These are phyloP conservation scores for Peniophora sp. DNA, from an alignment of 1,284 basidiomycete genomes.

Conservation along the genomic window DNA sequence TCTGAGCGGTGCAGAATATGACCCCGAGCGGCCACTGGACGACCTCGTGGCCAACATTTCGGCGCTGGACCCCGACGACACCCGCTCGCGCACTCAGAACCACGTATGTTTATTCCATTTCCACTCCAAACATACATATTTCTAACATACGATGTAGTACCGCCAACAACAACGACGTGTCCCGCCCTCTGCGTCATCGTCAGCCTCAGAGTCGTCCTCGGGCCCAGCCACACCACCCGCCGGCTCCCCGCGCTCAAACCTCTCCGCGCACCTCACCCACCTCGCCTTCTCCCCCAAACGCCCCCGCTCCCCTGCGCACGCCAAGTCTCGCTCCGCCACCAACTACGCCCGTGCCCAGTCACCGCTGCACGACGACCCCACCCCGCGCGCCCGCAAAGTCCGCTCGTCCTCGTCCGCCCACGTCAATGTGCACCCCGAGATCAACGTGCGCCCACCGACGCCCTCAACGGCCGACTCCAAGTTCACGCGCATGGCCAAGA, in stretches of 20 bases:
- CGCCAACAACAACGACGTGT: slow-evolving; percentile 26
- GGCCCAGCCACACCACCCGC: slow-evolving; percentile 30
- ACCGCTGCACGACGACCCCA: slow-evolving; percentile 7
- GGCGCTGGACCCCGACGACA: slow-evolving; percentile 43
- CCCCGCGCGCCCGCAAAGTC: slow-evolving; percentile 10
- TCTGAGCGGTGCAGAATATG: slow-evolving; percentile 74
- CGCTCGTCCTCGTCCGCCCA: slow-evolving; percentile 8
- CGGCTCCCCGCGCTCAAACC: slow-evolving; percentile 40
- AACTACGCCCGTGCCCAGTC: not conserved
- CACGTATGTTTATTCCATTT: slow-evolving; percentile 25
- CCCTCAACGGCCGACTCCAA: slow-evolving; percentile 42
- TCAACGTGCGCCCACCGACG: slow-evolving; percentile 49
- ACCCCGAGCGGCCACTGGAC: slow-evolving; percentile 76
- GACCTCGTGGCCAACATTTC: slow-evolving; percentile 60
- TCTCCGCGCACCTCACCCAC: slow-evolving; percentile 57
- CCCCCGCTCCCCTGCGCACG: slow-evolving; percentile 32
- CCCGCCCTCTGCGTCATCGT: slow-evolving; percentile 31
- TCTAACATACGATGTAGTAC: not conserved
- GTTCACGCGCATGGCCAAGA: slow-evolving; percentile 51
- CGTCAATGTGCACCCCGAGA: slow-evolving; percentile 27
- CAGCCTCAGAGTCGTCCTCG: slow-evolving; percentile 30
- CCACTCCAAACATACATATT: not conserved
- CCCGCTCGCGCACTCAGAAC: slow-evolving; percentile 32
- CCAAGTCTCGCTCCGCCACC: slow-evolving; percentile 5
- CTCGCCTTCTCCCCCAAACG: slow-evolving; percentile 65